Base-by-base conservation (phyloP, 2,329 filamentous ascomycete species). In the Cercospora sp. region DNA sequence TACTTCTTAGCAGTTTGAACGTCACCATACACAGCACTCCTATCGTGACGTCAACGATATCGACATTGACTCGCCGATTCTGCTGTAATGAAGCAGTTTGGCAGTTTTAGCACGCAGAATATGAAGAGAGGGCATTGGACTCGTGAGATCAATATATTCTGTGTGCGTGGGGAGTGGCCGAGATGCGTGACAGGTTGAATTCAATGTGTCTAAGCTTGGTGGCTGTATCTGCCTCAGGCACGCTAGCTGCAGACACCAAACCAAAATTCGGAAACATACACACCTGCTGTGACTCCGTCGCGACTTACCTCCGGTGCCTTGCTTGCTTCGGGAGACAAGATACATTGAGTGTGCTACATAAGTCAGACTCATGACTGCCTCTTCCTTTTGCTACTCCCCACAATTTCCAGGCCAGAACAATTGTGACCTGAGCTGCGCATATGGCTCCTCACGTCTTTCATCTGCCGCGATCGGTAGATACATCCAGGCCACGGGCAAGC, bases 41-140 rank as follows among this genome's bases (percentile, higher is more conserved):
- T 65, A 12, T 65, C 53, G 28, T 51, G 63, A 51, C 63, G 63
- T 65, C 53, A 65, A 48, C 42, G 63, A 65, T 28, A 55, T 60
- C 45, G 16, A 26, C 28, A 65, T 28, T 3, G 16, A 16, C 6
- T 42, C n/a, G 18, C 10, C 3, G 45, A 3, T 26, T 23, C 8
- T 33, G 10, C 31, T 33, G 4, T 3, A 33, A 13, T 33, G 8
- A 2, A 13, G 31, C 10, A 33, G 2, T 33, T 33, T 13, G 31
- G 31, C 10, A 33, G 31, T 33, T 2, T 13, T 5, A 40, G 33
- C 13, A 40, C 12, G 33, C 33, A 40, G 13, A 40, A 36, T 5
- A 16, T 12, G 33, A 36, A 36, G 33, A 36, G 3, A 33, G 31
- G 31, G 4, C 33, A 36, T 5, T 36, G 12, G 33, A 16, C 3